Base-by-base conservation (phyloP, 306 rosid genomes). In the Casuarina equisetifolia region DNA sequence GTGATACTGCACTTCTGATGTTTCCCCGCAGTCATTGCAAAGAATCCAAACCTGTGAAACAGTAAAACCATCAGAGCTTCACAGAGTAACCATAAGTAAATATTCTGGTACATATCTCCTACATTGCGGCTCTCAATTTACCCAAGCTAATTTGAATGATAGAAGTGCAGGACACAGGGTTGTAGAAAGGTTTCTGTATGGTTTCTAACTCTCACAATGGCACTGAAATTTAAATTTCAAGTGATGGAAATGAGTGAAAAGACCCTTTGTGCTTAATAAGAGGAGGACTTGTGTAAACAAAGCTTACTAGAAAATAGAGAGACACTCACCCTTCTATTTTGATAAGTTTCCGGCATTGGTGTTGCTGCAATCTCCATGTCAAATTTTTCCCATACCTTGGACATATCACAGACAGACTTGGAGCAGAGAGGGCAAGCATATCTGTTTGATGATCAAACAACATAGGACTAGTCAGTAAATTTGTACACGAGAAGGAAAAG, bases 391-490 rank as follows among this genome's bases (percentile, higher is more conserved):
- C 98, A 94, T 51, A 92, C 93, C 79, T 83, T 88, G 49, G 97
- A 92, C 98, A 94, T 92, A 73, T 92, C 97, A 79, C 91, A 92
- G 25, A 92, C 91, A 0, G 98, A 90, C 81, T 90, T 92, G 9
- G 97, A 90, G 87, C 95, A 94, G 58, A 92, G 88, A 43, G 98
- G 98, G 83, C 98, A 92, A 20, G 92, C 90, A 69, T 88, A 92
- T 78, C 97, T 94, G 86, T 73, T 54, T 40, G 4, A 58, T 25
- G 59, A 66, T 52, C 54, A 67, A 0, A 42, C 40, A 68, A 53
- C 36, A 11, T 3, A 39, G 59, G 42, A 66, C 38, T 2, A 45
- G 52, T 8, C 6, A 57, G 11, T 46, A 35, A 17, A 5, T 9
- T 17, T 44, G 78, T 70, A 43, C 20, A 50, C 52, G 16, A 69